These are phyloP conservation scores for Penicillium vulpinum DNA, from an alignment of 2,329 filamentous ascomycete genomes.

Conservation along the genomic window DNA sequence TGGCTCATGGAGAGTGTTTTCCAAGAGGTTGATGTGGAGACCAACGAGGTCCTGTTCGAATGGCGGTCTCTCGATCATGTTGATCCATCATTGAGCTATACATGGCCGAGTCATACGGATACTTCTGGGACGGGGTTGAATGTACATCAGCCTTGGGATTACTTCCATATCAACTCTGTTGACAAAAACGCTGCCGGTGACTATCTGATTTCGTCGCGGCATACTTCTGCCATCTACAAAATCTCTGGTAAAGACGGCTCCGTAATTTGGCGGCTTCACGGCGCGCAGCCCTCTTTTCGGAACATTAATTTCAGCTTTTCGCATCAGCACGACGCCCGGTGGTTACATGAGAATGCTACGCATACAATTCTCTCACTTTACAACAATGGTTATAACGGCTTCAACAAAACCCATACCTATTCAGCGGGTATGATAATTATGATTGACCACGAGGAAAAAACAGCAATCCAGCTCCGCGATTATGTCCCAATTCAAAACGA, in stretches of 20 bases:
- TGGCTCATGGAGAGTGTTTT: slow-evolving; percentile 56
- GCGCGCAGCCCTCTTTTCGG: slow-evolving; percentile 37
- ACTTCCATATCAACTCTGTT: slow-evolving; percentile 48
- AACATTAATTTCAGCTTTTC: slow-evolving; percentile 45
- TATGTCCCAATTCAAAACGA: slow-evolving; percentile 28
- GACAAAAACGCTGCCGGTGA: slow-evolving; percentile 45
- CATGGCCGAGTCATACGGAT: slow-evolving; percentile 46
- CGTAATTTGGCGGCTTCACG: slow-evolving; percentile 42
- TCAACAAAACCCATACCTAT: slow-evolving; percentile 39
- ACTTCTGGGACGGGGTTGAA: slow-evolving; percentile 51
- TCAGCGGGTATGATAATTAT: slow-evolving; percentile 43
- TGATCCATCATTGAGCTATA: slow-evolving; percentile 50
- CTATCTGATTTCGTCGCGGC: slow-evolving; percentile 45
- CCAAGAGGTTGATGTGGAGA: slow-evolving; percentile 55
- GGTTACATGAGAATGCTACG: slow-evolving; percentile 40
- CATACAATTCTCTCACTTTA: slow-evolving; percentile 43
- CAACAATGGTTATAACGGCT: slow-evolving; percentile 47
- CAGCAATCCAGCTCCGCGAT: slow-evolving; percentile 36
- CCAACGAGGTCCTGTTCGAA: slow-evolving; percentile 50
- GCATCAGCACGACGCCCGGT: slow-evolving; percentile 47
- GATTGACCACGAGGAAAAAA: slow-evolving; percentile 39
- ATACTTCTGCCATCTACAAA: slow-evolving; percentile 44
- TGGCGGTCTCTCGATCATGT: slow-evolving; percentile 54
- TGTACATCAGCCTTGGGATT: slow-evolving; percentile 48
- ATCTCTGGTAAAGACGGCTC: slow-evolving; percentile 42